Evolutionary conservation across 495 filamentous ascomycete species (phyloP), one percentile per base, ranked within the genome.

Genomic region (Podospora fimiseda): DNA sequence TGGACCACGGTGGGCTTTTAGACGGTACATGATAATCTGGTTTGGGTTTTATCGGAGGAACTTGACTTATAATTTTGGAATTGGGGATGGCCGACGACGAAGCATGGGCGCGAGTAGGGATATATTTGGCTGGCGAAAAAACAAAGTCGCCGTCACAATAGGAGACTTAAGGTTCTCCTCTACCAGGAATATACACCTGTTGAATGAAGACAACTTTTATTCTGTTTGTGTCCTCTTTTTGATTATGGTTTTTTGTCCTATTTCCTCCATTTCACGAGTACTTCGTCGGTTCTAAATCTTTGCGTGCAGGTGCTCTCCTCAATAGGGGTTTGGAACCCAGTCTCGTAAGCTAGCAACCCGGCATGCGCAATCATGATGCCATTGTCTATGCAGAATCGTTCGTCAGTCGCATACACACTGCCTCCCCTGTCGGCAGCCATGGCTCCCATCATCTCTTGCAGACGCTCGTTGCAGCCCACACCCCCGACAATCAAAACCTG

Each of bases 301-400:
- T 98, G 94, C 16, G 94, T 97, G 70, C 87, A 94, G 11, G 86
- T 89, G 53, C 86, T 87, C 13, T 95, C 90, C 59, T 87, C 83
- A 11, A 97, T 60, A 2, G 76, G 71, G 14, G 89, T 95, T 44
- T 67, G 72, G 63, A 89, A 87, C 5, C 93, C 93, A 0, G 81
- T 88, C 68, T 79, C 72, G 62, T 85, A 95, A 7, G 89, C 90
- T 56, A 95, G 64, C 60, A 98, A 70, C 21, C 93, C 93, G 9
- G 93, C 93, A 72, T 98, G 93, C 11, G 93, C 93, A 73, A 98
- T 98, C 93, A 98, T 98, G 53, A 98, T 96, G 40, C 93, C 94
- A 63, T 98, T 98, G 71, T 98, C 94, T 57, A 98, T 98, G 63
- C 93, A 97, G 70, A 95, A 97, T 42, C 93, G 80, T 71, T 97